Conservation (phyloP, 495 filamentous ascomycete genomes). For the Tirmania nivea region DNA sequence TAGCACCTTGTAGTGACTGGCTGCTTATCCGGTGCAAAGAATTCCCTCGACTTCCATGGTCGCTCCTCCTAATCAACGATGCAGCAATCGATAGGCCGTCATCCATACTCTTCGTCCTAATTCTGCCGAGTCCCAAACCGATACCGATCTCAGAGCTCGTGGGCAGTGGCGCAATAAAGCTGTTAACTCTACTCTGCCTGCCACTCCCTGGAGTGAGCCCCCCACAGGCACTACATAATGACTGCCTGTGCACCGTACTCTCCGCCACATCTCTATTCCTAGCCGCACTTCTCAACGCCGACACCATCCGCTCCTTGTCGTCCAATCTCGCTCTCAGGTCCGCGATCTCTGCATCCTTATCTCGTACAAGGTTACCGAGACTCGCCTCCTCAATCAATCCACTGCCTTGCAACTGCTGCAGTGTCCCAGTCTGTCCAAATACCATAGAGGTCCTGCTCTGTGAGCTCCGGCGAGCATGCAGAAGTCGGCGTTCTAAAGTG, state of each 20-base stretch:
- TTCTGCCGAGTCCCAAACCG: neutral
- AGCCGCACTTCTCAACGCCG: constrained; percentile 66
- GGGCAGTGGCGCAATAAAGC: neutral
- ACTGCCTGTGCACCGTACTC: constrained; percentile 22
- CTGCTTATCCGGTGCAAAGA: neutral
- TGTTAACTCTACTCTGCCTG: neutral
- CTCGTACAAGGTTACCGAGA: constrained; percentile 43
- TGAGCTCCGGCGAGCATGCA: constrained; percentile 80
- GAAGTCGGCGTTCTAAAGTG: constrained; percentile 72
- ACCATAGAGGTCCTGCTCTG: constrained; percentile 59
- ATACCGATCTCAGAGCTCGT: neutral
- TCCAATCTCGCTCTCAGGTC: constrained; percentile 76
- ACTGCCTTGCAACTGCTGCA: constrained; percentile 24
- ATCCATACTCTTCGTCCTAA: neutral
- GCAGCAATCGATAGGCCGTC: constrained; percentile 1
- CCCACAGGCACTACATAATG: constrained; percentile 4
- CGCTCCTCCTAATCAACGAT: constrained; percentile 2
- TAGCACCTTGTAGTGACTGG: neutral
- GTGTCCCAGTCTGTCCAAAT: constrained; percentile 5
- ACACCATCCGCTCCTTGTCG: constrained; percentile 88
- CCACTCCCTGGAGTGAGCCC: neutral
- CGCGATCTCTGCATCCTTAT: constrained; percentile 85
- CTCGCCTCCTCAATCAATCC: constrained; percentile 43
- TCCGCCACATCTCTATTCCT: constrained; percentile 75
- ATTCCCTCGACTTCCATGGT: constrained; percentile 1